phyloP scores from a whole-genome alignment of 805 yeast genomes.

The Spathaspora arborariae region DNA sequence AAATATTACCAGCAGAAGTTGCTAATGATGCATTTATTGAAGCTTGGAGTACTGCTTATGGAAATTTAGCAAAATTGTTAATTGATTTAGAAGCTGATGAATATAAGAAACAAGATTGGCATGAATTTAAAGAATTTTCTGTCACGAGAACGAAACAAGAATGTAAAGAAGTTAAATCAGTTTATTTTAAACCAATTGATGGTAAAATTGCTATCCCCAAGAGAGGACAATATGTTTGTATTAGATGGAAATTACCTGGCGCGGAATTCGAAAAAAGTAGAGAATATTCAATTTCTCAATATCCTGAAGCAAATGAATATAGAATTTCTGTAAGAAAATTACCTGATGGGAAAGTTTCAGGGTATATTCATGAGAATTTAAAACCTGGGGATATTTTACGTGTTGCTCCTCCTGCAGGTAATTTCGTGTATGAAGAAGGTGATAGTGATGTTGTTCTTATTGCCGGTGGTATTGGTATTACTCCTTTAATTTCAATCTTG shows the following conservation, averaged over 20 bases:
- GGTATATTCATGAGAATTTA: conserved; percentile 44
- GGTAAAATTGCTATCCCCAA: conserved; percentile 23
- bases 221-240: conserved; percentile 47
- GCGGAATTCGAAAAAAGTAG: conserved; percentile 45
- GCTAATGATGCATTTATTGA: conserved; percentile 56
- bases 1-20: conserved; percentile 50
- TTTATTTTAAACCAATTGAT: conserved; percentile 47
- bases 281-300: conserved; percentile 55
- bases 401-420: conserved; percentile 60
- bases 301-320: conserved; percentile 32
- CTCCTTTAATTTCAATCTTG: conserved; percentile 56
- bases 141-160: conserved; percentile 43
- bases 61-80: conserved; percentile 56
- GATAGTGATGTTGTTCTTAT: conserved; percentile 36
- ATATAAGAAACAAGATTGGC: conserved; percentile 48
- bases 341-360: conserved; percentile 48
- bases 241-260: conserved; percentile 29
- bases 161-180: conserved; percentile 44
- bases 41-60: conserved; percentile 68
- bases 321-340: conserved; percentile 57
- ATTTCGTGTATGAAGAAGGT: conserved; percentile 34
- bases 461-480: conserved; percentile 66
- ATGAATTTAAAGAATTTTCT: conserved; percentile 52
- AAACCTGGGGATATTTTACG: conserved; percentile 45
- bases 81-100: conserved; percentile 50